Evolutionary conservation across 2,329 filamentous ascomycete species (phyloP).

Genomic region (Xylariaceae sp.): DNA sequence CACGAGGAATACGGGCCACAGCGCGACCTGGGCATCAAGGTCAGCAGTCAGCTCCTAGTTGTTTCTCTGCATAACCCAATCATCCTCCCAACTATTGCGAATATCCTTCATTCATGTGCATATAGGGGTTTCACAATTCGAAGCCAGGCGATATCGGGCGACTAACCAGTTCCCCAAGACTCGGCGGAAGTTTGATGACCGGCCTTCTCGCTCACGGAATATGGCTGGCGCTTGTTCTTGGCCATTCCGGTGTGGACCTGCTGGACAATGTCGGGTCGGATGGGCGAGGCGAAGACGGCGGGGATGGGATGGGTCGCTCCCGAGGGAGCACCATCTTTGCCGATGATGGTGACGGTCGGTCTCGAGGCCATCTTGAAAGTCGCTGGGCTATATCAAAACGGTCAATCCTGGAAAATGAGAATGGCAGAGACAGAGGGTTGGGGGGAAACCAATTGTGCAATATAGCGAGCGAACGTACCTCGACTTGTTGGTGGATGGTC

Average conservation of each 20-base stretch:
- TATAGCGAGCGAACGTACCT: conserved; percentile 25
- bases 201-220: conserved; percentile 99
- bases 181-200: conserved; percentile 99
- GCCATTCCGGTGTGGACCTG: conserved; percentile 98
- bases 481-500: conserved; percentile 29
- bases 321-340: conserved; percentile 89
- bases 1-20: conserved; percentile 99
- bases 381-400: conserved; percentile 23
- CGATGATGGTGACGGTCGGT: conserved; percentile 96
- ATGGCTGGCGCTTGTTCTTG: conserved; percentile 99
- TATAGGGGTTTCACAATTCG: background rate
- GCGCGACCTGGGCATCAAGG: conserved; percentile 67
- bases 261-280: conserved; percentile 99
- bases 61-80: conserved; percentile 5
- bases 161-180: conserved; percentile 98
- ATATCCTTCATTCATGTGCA: background rate
- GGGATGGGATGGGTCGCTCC: conserved; percentile 88
- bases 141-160: conserved; percentile 17
- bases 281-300: conserved; percentile 93
- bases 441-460: conserved; percentile 1
- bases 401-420: conserved; percentile 18
- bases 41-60: conserved; percentile 15
- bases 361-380: conserved; percentile 77
- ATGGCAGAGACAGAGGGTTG: background rate
- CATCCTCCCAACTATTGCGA: background rate